Base-by-base conservation (phyloP, 495 filamentous ascomycete genomes). In the Oidiodendron maius region DNA sequence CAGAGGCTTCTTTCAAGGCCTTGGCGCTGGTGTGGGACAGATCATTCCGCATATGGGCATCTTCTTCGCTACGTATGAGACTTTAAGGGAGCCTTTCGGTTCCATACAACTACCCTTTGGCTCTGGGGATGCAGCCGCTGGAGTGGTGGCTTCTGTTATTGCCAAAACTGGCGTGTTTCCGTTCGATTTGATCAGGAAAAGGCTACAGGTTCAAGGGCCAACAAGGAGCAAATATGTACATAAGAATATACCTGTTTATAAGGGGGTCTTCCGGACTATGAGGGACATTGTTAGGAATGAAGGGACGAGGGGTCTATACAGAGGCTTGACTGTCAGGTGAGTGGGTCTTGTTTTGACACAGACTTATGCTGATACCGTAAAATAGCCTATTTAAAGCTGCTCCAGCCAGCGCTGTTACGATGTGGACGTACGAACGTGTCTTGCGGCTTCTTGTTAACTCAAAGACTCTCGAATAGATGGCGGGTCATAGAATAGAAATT, bases 31-130 rank as follows among this genome's bases (percentile, higher is more conserved):
- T 0, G 71, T 97, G 18, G 81, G 69, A 13, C 91, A 96, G 67
- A 87, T 98, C 30, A 80, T 96, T 16, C 93, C 93, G 3, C 91
- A 91, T 62, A 98, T 97, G 91, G 94, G 94, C 2, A 62, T 94
- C 3, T 97, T 98, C 69, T 98, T 98, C 69, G 79, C 86, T 28
- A 75, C 78, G 36, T 97, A 97, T 69, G 94, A 97, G 65, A 64
- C 74, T 17, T 61, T 89, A 34, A 72, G 85, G 11, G 66, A 72
- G 24, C 70, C 64, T 6, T 59, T 84, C 40, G 61, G 64, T 0
- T 38, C 48, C 4, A 60, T 86, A 26, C 71, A 82, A 1, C 63
- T 91, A 22, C 83, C 88, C 0, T 83, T 84, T 55, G 85, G 89
- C 9, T 82, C 79, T 6, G 82, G 84, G 9, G 87, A 95, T 63